Conservation (phyloP, 2,329 filamentous ascomycete species). For the Dryadomyces quercivorus region DNA sequence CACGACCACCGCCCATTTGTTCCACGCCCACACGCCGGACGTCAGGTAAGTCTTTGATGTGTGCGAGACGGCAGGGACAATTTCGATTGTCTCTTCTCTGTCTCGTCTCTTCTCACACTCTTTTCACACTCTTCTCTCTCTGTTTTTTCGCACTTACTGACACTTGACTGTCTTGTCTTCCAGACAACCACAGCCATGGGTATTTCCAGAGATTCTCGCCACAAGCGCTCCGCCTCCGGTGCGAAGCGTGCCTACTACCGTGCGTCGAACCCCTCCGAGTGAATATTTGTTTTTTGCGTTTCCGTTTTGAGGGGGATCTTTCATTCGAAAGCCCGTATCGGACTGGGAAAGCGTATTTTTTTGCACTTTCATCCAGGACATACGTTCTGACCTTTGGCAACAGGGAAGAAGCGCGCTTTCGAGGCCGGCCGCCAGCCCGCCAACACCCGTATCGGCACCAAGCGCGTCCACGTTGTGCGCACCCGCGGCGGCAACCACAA, state of each 20-base stretch:
- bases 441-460: slow-evolving; percentile 92
- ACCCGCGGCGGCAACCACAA: slow-evolving; percentile 81
- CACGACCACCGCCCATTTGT: slow-evolving; percentile 6
- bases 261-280: slow-evolving; percentile 35
- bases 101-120: too few species aligned
- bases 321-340: slow-evolving; percentile 56
- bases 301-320: background rate
- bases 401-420: slow-evolving; percentile 95
- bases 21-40: slow-evolving; percentile 10
- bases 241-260: slow-evolving; percentile 93
- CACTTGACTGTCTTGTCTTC: slow-evolving; percentile 10
- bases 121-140: too few species aligned
- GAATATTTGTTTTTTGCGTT: background rate
- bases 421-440: slow-evolving; percentile 98
- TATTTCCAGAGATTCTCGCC: slow-evolving; percentile 99
- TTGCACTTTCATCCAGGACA: slow-evolving; percentile 27
- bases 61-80: background rate
- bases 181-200: slow-evolving; percentile 77
- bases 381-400: slow-evolving; percentile 65
- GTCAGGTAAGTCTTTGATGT: too few species aligned
- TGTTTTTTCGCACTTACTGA: too few species aligned
- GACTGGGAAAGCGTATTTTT: slow-evolving; percentile 11
- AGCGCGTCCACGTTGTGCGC: slow-evolving; percentile 31
- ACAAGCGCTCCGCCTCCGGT: slow-evolving; percentile 99
- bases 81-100: too few species aligned